phyloP scores from a whole-genome alignment of 192 early-diverging fungal genomes.

The Linderina pennispora region DNA sequence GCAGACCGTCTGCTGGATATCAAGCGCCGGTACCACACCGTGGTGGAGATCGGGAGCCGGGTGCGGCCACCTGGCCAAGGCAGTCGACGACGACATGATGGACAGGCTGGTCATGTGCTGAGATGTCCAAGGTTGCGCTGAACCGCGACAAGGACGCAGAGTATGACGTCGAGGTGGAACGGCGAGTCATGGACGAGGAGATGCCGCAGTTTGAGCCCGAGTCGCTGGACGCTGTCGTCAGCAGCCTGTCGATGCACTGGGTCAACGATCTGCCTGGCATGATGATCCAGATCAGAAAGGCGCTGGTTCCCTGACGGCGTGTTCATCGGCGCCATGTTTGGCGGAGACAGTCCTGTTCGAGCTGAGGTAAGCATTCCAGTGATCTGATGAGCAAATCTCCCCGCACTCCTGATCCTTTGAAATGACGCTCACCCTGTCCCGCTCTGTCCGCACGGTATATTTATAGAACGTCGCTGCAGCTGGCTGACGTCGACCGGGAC shows the following conservation, averaged over 20 bases:
- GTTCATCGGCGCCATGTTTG: conserved; percentile 91
- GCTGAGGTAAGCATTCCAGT: conserved; percentile 46
- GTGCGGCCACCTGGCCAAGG: conserved; percentile 81
- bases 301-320: conserved; percentile 88
- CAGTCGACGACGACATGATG: conserved; percentile 73
- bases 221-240: conserved; percentile 83
- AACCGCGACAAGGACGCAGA: conserved; percentile 36
- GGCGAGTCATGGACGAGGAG: conserved; percentile 84
- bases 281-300: conserved; percentile 74
- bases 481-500: conserved; percentile 87
- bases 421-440: too few species aligned
- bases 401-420: too few species aligned
- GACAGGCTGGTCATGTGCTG: conserved; percentile 83
- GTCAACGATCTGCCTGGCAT: conserved; percentile 89
- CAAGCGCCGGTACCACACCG: conserved; percentile 74
- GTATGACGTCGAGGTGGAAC: conserved; percentile 66
- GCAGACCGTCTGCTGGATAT: conserved; percentile 91
- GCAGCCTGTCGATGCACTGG: conserved; percentile 87
- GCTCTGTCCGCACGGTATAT: too few species aligned
- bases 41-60: conserved; percentile 90
- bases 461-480: conserved; percentile 77
- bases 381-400: too few species aligned
- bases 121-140: conserved; percentile 60
- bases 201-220: conserved; percentile 70
- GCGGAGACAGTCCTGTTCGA: conserved; percentile 97